phyloP scores from a whole-genome alignment of 805 yeast genomes.

The Clavispora carvajalis region DNA sequence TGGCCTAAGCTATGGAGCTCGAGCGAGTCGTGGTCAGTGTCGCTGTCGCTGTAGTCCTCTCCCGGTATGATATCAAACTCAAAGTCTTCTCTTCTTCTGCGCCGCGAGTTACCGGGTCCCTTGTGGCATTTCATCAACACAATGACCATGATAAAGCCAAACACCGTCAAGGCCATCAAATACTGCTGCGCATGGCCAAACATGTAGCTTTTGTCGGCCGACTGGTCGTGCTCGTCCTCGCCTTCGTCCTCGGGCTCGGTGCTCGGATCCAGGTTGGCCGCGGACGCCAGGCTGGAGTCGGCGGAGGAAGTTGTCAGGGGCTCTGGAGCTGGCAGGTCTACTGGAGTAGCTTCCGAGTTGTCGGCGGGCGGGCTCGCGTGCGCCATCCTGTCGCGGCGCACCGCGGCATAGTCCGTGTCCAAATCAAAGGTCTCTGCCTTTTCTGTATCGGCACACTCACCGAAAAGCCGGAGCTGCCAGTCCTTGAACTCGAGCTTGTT shows the following conservation, averaged over 20 bases:
- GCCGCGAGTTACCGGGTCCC: slow-evolving; percentile 35
- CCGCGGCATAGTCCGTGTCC: slow-evolving; percentile 42
- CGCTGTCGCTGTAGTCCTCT: slow-evolving; percentile 46
- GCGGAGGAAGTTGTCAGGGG: too few species aligned
- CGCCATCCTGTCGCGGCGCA: slow-evolving; percentile 25
- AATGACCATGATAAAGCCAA: slow-evolving; percentile 52
- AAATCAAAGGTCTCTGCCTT: slow-evolving; percentile 55
- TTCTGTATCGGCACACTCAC: slow-evolving; percentile 63
- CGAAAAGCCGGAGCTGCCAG: slow-evolving; percentile 82
- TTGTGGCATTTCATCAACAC: slow-evolving; percentile 41
- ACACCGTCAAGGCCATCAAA: slow-evolving; percentile 50
- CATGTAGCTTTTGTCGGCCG: slow-evolving; percentile 29
- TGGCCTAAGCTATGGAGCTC: slow-evolving; percentile 24
- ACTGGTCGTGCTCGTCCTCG: slow-evolving; percentile 29
- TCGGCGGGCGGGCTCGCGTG: too few species aligned
- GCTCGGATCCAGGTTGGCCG: not conserved
- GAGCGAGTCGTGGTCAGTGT: slow-evolving; percentile 30
- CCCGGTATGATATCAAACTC: slow-evolving; percentile 77
- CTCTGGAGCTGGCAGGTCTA: too few species aligned
- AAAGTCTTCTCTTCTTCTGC: slow-evolving; percentile 60
- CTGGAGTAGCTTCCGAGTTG: too few species aligned
- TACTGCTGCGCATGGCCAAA: slow-evolving; percentile 53
- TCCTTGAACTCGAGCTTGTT: slow-evolving; percentile 39
- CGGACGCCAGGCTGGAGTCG: too few species aligned
- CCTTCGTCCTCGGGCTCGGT: slow-evolving; percentile 2